Evolutionary conservation across 257 asterid genomes (phyloP).

Genomic region (Capsicum baccatum): DNA sequence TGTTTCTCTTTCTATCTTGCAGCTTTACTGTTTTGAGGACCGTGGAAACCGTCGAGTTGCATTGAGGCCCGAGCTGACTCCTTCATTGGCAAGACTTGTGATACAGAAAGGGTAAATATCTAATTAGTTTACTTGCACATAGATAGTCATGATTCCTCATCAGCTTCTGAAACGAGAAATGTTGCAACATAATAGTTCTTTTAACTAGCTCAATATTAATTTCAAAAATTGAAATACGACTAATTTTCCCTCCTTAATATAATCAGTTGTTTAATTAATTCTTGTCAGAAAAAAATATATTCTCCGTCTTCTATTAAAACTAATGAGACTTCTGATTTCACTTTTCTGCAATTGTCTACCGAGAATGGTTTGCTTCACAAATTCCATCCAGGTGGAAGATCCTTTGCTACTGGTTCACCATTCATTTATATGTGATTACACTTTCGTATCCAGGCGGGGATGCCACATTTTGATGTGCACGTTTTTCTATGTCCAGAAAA

Average conservation of each 20-base stretch:
- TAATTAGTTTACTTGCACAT: neutral
- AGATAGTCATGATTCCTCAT: neutral
- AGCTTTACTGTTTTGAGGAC: conserved; percentile 98
- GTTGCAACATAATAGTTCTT: neutral
- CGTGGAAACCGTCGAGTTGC: conserved; percentile 97
- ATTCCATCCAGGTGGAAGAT: no score
- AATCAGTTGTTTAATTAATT: no score
- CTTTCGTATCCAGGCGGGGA: conserved; percentile 56
- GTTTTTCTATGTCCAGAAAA: conserved; percentile 86
- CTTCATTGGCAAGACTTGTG: conserved; percentile 96
- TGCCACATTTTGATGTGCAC: conserved; percentile 64
- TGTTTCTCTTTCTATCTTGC: conserved; percentile 33
- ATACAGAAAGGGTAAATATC: conserved; percentile 86
- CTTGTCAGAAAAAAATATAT: no score
- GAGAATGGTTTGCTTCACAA: no score
- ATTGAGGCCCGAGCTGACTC: conserved; percentile 97
- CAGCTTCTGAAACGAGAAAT: neutral
- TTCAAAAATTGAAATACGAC: no score
- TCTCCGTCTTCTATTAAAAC: no score
- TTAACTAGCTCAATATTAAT: no score
- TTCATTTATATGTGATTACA: conserved; percentile 31
- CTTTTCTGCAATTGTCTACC: no score
- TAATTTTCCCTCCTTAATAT: no score
- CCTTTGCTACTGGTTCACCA: neutral
- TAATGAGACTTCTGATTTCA: no score